phyloP scores from a whole-genome alignment of 2,329 filamentous ascomycete genomes.

The Ciborinia camelliae region DNA sequence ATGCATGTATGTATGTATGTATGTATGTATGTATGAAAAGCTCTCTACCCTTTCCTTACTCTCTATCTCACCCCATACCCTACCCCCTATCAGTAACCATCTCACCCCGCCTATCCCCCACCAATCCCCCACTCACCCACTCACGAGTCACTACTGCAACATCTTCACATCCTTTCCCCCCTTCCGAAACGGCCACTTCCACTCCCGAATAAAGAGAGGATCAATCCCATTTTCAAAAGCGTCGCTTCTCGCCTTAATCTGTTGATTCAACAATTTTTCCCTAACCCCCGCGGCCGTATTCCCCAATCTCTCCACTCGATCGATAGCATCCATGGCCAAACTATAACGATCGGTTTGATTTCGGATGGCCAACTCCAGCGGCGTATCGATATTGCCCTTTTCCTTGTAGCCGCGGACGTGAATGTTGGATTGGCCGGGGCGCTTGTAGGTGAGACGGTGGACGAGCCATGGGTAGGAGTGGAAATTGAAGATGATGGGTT shows the following conservation, averaged over 20 bases:
- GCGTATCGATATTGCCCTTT: slow-evolving; percentile 82
- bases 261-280: slow-evolving; percentile 61
- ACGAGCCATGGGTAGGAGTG: slow-evolving; percentile 80
- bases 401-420: slow-evolving; percentile 77
- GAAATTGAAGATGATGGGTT: slow-evolving; percentile 78
- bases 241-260: slow-evolving; percentile 60
- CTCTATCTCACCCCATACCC: too few species aligned
- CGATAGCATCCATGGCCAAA: slow-evolving; percentile 72
- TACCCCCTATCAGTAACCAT: too few species aligned
- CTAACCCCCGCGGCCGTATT: slow-evolving; percentile 61
- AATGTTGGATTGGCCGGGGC: slow-evolving; percentile 63
- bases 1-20: too few species aligned
- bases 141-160: neutral
- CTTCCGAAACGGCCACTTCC: slow-evolving; percentile 34
- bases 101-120: neutral
- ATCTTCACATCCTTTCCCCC: slow-evolving; percentile 9
- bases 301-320: slow-evolving; percentile 56
- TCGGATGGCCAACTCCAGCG: slow-evolving; percentile 72
- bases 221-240: slow-evolving; percentile 71
- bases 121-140: neutral
- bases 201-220: slow-evolving; percentile 42
- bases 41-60: too few species aligned
- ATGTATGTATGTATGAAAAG: too few species aligned
- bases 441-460: slow-evolving; percentile 72
- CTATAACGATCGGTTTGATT: slow-evolving; percentile 77